These are phyloP conservation scores for Picochlorum sp. DNA, from an alignment of 139 green algal species.

Conservation along the genomic window DNA sequence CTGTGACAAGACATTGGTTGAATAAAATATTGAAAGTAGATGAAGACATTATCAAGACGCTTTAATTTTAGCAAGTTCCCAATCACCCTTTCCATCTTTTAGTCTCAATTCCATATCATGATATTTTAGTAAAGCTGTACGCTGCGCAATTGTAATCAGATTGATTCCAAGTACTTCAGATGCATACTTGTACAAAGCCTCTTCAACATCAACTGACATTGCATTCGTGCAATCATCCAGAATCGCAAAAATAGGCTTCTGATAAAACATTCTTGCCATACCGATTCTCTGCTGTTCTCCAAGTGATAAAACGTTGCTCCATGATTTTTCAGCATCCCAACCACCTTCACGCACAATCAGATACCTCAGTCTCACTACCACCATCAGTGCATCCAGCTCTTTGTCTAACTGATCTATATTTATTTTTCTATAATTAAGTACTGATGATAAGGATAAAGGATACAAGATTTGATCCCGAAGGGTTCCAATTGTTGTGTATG, in stretches of 20 bases:
- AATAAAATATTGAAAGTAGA: too few relatives aligned
- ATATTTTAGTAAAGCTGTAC: constrained; percentile 38
- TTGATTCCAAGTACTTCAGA: constrained; percentile 8
- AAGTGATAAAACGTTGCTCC: constrained; percentile 55
- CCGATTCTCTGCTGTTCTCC: constrained; percentile 71
- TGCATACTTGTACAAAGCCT: constrained; percentile 42
- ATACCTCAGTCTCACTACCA: constrained; percentile 42
- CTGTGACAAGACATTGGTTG: too few relatives aligned
- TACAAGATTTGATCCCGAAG: constrained; percentile 52
- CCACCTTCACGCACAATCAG: constrained; percentile 56
- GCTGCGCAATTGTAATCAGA: constrained; percentile 21
- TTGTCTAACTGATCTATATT: constrained; percentile 22
- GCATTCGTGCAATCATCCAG: constrained; percentile 74
- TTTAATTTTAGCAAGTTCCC: constrained; percentile 47
- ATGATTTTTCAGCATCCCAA: constrained; percentile 36
- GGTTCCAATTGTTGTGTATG: constrained; percentile 51
- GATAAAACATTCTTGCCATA: constrained; percentile 70
- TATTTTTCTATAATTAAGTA: neutral
- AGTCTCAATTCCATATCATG: constrained; percentile 56
- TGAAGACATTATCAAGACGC: neutral
- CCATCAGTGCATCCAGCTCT: constrained; percentile 34
- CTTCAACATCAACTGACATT: constrained; percentile 58
- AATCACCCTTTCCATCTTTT: constrained; percentile 38
- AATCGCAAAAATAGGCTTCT: constrained; percentile 45
- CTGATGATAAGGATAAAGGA: constrained; percentile 28